Evolutionary conservation across 2,329 filamentous ascomycete genomes (phyloP).

Genomic region (Penicillium sp.): DNA sequence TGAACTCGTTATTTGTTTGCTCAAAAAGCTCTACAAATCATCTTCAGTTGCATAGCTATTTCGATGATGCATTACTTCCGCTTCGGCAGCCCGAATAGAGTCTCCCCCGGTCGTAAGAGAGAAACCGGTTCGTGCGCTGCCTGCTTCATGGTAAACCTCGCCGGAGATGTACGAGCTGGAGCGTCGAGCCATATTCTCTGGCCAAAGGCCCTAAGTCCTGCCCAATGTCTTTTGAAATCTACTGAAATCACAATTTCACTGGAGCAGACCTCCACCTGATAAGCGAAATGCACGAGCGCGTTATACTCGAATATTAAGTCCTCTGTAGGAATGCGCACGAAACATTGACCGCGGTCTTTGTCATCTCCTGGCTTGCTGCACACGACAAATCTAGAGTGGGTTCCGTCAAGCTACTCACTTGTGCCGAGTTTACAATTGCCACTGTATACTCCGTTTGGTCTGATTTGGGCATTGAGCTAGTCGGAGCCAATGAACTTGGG

Average conservation of each 20-base stretch:
- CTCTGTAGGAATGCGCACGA: too few relatives aligned
- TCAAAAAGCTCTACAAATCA: not conserved
- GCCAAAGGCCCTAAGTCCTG: too few relatives aligned
- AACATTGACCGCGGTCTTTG: too few relatives aligned
- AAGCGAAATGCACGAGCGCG: too few relatives aligned
- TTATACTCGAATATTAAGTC: too few relatives aligned
- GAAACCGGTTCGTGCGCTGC: slow-evolving; percentile 18
- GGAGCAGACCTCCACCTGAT: too few relatives aligned
- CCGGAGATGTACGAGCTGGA: slow-evolving; percentile 25
- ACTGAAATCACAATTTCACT: too few relatives aligned
- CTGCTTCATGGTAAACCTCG: slow-evolving; percentile 24
- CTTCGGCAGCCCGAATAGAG: slow-evolving; percentile 16
- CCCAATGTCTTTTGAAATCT: too few relatives aligned
- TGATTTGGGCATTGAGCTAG: not conserved
- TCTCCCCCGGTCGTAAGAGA: slow-evolving; percentile 1
- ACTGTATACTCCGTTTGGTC: not conserved
- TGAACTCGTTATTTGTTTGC: not conserved
- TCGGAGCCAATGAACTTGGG: not conserved
- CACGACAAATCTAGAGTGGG: not conserved
- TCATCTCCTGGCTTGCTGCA: not conserved
- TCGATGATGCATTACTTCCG: slow-evolving; percentile 23
- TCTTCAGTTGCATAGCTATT: slow-evolving; percentile 10
- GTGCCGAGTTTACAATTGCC: not conserved
- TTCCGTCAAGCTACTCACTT: not conserved
- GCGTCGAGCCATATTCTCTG: slow-evolving; percentile 22